phyloP scores from a whole-genome alignment of 2,329 filamentous ascomycete genomes.

The Plenodomus tracheiphilus region DNA sequence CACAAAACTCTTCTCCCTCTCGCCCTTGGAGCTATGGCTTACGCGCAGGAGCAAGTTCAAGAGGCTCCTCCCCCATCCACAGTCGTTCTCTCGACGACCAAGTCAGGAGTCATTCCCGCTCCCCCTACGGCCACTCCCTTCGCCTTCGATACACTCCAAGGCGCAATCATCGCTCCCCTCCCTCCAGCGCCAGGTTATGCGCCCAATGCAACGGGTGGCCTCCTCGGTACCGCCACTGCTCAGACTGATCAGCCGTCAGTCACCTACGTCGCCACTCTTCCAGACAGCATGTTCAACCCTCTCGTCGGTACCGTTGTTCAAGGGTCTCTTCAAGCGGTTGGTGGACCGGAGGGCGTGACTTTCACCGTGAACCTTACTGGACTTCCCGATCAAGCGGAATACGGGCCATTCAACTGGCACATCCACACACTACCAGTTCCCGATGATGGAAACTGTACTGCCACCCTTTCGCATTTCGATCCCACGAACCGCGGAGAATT shows the following conservation, averaged over 20 bases:
- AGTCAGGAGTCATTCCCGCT: conserved; percentile 27
- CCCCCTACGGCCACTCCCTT: conserved; percentile 22
- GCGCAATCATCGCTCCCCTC: conserved; percentile 27
- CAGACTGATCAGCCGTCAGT: conserved; percentile 21
- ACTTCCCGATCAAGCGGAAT: conserved; percentile 35
- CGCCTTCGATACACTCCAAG: conserved; percentile 26
- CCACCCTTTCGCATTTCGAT: conserved; percentile 43
- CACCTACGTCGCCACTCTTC: conserved; percentile 29
- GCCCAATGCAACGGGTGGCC: conserved; percentile 10
- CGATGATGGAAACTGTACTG: conserved; percentile 44
- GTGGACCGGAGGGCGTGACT: conserved; percentile 36
- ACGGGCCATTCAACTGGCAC: conserved; percentile 39
- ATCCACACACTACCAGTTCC: conserved; percentile 46
- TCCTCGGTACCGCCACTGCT: conserved; percentile 23
- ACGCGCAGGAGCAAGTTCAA: conserved; percentile 19
- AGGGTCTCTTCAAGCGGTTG: conserved; percentile 38
- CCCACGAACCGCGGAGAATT: conserved; percentile 41
- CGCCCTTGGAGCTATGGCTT: conserved; percentile 13
- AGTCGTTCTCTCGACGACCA: conserved; percentile 18
- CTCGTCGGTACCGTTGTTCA: conserved; percentile 24
- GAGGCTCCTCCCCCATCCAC: conserved; percentile 20
- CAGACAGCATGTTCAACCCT: conserved; percentile 25
- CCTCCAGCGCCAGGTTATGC: conserved; percentile 27
- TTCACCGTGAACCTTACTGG: conserved; percentile 45
- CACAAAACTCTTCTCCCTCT: conserved; percentile 10